Percentiles rank a stretch among this genome's conserved stretches.
phyloP scores from a whole-genome alignment of 495 filamentous ascomycete genomes.

The Bryoglossum gracile region DNA sequence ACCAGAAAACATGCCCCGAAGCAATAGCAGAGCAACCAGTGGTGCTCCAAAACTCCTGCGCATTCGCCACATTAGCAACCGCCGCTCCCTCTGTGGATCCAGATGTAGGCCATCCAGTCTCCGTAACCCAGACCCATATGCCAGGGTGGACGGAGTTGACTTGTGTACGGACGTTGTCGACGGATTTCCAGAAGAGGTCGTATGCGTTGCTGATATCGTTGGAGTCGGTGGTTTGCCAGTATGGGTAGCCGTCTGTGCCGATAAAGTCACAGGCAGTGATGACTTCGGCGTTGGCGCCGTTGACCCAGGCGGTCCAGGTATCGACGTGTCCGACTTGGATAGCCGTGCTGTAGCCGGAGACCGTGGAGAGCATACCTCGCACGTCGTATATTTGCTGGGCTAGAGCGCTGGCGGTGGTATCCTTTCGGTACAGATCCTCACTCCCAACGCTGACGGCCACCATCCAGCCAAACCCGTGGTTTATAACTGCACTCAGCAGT shows the following conservation, averaged over 20 bases:
- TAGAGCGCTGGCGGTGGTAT: conserved; percentile 13
- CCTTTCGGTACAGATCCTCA: conserved; percentile 79
- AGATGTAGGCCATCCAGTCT: conserved; percentile 78
- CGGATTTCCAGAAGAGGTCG: conserved; percentile 54
- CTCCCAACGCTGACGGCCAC: conserved; percentile 82
- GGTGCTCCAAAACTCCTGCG: conserved; percentile 67
- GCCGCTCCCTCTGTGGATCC: conserved; percentile 55
- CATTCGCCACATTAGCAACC: conserved; percentile 57
- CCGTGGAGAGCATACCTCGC: conserved; percentile 21
- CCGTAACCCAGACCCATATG: conserved; percentile 79
- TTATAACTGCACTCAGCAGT: conserved; percentile 51
- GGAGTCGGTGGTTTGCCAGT: conserved; percentile 60
- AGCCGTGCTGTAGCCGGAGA: conserved; percentile 25
- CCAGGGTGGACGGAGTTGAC: conserved; percentile 44
- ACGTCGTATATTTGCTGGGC: conserved; percentile 24
- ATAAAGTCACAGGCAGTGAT: conserved; percentile 67
- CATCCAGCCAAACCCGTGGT: conserved; percentile 57
- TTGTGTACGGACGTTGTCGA: conserved; percentile 40
- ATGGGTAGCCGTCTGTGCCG: conserved; percentile 68
- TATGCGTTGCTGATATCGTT: conserved; percentile 59
- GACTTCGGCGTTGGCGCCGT: conserved; percentile 60
- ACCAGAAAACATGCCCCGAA: conserved; percentile 65
- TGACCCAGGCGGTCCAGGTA: conserved; percentile 80
- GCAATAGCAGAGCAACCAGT: conserved; percentile 66
- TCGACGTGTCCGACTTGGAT: conserved; percentile 79